Evolutionary conservation across 169 alveolate species (phyloP).

Genomic region (Cryptosporidium ubiquitum): DNA sequence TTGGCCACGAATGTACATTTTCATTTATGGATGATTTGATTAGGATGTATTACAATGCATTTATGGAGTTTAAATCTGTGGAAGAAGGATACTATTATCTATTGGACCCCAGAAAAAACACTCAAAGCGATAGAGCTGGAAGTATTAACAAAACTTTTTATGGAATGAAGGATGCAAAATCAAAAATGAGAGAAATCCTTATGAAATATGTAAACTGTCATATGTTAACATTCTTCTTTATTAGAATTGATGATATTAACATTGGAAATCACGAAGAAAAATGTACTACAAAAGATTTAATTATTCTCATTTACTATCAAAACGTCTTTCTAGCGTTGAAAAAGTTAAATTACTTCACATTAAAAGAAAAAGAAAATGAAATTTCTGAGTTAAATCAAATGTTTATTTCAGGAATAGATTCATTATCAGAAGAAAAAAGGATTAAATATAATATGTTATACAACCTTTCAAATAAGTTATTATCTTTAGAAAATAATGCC

Average conservation of each 20-base stretch:
- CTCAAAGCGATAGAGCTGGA: background rate
- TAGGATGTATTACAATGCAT: background rate
- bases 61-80: background rate
- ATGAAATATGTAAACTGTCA: background rate
- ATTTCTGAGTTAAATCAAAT: background rate
- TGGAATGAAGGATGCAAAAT: background rate
- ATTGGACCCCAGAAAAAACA: constrained; percentile 12
- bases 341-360: background rate
- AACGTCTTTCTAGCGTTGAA: background rate
- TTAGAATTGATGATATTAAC: background rate
- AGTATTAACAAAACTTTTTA: background rate
- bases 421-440: background rate
- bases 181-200: background rate
- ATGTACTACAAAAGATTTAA: background rate
- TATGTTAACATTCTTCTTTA: background rate
- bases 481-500: background rate
- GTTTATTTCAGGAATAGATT: background rate
- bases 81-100: background rate
- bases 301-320: background rate
- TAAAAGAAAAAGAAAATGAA: background rate
- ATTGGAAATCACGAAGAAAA: background rate
- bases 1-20: background rate
- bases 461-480: background rate
- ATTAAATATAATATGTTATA: background rate
- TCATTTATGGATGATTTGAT: background rate